Base-by-base conservation (phyloP, 2,329 filamentous ascomycete species). In the Aspergillus sp. region DNA sequence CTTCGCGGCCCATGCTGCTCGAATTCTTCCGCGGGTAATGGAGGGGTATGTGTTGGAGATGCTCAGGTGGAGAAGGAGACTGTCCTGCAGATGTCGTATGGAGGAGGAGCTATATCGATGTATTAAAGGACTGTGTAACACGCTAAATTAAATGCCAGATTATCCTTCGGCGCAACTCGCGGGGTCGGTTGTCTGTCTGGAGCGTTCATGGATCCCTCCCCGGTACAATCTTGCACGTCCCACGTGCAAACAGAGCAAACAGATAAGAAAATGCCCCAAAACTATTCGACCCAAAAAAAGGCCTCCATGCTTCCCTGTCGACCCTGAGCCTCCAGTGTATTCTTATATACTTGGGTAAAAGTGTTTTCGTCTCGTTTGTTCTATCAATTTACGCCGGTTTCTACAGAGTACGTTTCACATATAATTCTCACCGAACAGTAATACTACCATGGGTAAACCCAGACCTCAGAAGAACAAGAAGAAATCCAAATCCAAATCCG, bases 1-100 rank as follows among this genome's bases (percentile, higher is more conserved):
- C 94, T 79, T 97, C 93, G 70, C 73, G 70, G 50, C 76, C 76
- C 76, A 79, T 79, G 45, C 69, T 64, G 59, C 52, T 62, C 53
- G 46, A 62, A 59, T 65, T 54, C 50, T 55, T 46, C 60, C 57
- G 59, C 60, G 56, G 48, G 62, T 55, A 54, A 48, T 60, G 62
- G 65, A 67, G 66, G 64, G 64, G 64, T 68, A 63, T 35, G 48
- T 45, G 32, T 50, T 41, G 40, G 48, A 44, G 45, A 43, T 51
- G 49, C 26, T 35, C 26, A 43, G 49, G 14, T 24, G 45, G 47
- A 19, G 11, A 35, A 9, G 36, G 13, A 45, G 20, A 40, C 30
- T 8, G 16, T 11, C 24, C 40, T 6, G 16, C 19, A 30, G n/a
- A 17, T 41, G 33, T 13, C 8, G n/a, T 20, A 26, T 32, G 33